phyloP scores from a whole-genome alignment of 1,139 yeast genomes.

The Kodamaea sp. region DNA sequence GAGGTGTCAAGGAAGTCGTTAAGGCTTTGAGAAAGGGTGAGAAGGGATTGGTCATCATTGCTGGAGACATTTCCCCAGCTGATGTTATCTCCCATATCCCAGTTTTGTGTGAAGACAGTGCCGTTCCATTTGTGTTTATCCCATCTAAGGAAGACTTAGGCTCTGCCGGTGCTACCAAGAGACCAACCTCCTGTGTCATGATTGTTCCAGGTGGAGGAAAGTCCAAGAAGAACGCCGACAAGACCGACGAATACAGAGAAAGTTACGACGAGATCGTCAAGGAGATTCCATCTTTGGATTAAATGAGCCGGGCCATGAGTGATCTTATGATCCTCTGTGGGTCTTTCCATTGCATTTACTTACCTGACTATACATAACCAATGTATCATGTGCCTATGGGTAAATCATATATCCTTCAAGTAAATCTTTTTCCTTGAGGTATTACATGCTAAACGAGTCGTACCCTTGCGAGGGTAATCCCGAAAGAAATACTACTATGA shows the following conservation, averaged over 20 bases:
- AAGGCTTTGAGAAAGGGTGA: conserved; percentile 97
- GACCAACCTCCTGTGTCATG: conserved; percentile 98
- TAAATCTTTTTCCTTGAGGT: no score
- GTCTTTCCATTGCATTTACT: no score
- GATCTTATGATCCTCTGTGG: no score
- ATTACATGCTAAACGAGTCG: no score
- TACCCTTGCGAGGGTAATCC: no score
- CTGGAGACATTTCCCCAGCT: conserved; percentile 97
- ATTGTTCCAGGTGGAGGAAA: conserved; percentile 96
- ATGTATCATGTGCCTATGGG: no score
- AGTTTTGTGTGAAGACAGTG: conserved; percentile 90
- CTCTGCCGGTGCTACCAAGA: conserved; percentile 97
- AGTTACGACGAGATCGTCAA: conserved; percentile 90
- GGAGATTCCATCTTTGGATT: conserved; percentile 61
- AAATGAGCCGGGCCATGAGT: no score
- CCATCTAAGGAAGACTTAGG: conserved; percentile 99
- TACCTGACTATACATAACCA: no score
- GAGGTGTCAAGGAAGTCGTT: conserved; percentile 99
- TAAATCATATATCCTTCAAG: no score
- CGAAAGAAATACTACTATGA: no score
- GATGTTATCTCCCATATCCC: conserved; percentile 98
- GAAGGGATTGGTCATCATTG: conserved; percentile 93
- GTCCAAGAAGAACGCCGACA: conserved; percentile 74
- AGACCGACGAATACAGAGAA: conserved; percentile 89
- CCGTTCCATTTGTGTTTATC: conserved; percentile 88